These are phyloP conservation scores for Verticillium albo-atrum DNA, from an alignment of 2,329 filamentous ascomycete genomes.

Conservation along the genomic window DNA sequence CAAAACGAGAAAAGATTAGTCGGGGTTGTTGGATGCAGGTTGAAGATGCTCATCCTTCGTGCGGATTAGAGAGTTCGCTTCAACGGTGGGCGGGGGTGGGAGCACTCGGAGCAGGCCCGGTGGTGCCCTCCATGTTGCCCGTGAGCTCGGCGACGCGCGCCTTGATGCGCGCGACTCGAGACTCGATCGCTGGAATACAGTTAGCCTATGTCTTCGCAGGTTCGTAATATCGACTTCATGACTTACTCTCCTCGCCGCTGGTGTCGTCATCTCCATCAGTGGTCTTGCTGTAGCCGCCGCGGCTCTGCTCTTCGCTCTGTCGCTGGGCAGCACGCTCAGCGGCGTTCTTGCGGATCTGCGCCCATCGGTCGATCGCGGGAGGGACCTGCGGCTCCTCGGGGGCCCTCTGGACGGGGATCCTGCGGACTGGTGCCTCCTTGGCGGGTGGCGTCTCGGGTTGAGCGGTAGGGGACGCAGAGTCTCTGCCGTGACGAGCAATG, in stretches of 20 bases:
- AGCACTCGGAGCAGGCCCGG: slow-evolving; percentile 28
- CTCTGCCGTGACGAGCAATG: slow-evolving; percentile 38
- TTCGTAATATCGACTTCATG: too few relatives aligned
- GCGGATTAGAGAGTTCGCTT: not conserved
- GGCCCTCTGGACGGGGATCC: not conserved
- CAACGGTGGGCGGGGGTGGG: not conserved
- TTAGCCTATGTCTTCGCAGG: slow-evolving; percentile 13
- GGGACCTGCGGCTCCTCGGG: slow-evolving; percentile 21
- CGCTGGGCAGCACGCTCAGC: slow-evolving; percentile 69
- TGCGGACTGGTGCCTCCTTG: slow-evolving; percentile 25
- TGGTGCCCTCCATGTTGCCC: slow-evolving; percentile 66
- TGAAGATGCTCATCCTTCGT: not conserved
- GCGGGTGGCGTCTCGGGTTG: slow-evolving; percentile 21
- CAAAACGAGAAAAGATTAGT: not conserved
- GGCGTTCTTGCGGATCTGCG: slow-evolving; percentile 92
- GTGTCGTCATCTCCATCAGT: slow-evolving; percentile 75
- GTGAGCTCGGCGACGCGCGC: slow-evolving; percentile 93
- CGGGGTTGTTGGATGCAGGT: not conserved
- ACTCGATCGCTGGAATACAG: slow-evolving; percentile 73
- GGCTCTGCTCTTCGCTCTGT: slow-evolving; percentile 60
- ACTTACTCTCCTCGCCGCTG: slow-evolving; percentile 92
- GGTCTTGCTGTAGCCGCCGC: slow-evolving; percentile 51
- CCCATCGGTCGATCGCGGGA: slow-evolving; percentile 76
- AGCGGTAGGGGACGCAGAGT: slow-evolving; percentile 18
- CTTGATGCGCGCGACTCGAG: slow-evolving; percentile 94